phyloP scores from a whole-genome alignment of 257 asterid species.

The Nicotiana otophora region DNA sequence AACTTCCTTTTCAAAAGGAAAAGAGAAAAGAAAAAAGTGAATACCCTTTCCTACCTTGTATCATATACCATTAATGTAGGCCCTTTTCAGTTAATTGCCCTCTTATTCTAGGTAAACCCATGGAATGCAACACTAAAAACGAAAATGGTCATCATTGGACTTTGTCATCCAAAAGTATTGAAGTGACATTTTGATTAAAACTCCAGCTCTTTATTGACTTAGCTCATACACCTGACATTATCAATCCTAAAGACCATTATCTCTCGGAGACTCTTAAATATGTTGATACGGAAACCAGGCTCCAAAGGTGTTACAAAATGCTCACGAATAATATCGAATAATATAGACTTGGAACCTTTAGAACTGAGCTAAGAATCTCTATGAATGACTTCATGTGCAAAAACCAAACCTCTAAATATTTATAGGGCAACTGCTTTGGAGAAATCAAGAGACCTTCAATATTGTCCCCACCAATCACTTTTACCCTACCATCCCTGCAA shows the following conservation, averaged over 20 bases:
- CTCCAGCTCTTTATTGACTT: neutral
- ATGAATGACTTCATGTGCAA: neutral
- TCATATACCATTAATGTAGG: neutral
- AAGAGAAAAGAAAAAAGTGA: neutral
- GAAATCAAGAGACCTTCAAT: conserved; percentile 78
- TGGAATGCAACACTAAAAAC: neutral
- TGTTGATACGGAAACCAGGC: neutral
- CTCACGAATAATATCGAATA: neutral
- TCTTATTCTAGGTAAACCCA: neutral
- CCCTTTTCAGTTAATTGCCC: neutral
- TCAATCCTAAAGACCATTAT: neutral
- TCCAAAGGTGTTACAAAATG: neutral
- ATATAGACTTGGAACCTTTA: neutral
- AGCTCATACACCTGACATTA: neutral
- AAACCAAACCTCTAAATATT: conserved; percentile 66
- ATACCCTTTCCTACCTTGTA: neutral
- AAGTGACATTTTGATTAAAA: neutral
- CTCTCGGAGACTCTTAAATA: neutral
- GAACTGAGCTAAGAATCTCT: neutral
- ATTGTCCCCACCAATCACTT: conserved; percentile 84
- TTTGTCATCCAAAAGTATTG: neutral
- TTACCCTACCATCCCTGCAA: conserved; percentile 92
- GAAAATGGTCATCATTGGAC: neutral
- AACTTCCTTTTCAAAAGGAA: neutral
- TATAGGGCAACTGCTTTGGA: conserved; percentile 65